Percentiles rank a stretch among this genome's conserved stretches.
These are phyloP conservation scores for Daedalea quercina DNA, from an alignment of 768 basidiomycete genomes.

Conservation along the genomic window DNA sequence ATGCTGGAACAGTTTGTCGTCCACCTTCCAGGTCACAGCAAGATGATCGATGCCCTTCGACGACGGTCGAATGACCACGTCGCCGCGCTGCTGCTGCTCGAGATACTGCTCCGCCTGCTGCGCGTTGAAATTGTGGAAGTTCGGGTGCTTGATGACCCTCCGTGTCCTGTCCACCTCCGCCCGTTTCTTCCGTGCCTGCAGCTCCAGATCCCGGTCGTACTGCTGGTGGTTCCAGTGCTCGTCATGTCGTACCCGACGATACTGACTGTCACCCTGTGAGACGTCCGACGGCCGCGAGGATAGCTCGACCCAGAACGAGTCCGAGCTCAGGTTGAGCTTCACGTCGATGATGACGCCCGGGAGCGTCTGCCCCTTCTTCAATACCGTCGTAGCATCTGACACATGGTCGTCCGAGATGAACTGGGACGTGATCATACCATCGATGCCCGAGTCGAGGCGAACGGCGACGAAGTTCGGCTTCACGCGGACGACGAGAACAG, in stretches of 20 bases:
- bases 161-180: conserved; percentile 74
- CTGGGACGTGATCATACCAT: conserved; percentile 62
- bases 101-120: conserved; percentile 85
- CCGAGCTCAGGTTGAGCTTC: conserved; percentile 52
- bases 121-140: conserved; percentile 94
- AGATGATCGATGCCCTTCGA: conserved; percentile 91
- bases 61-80: conserved; percentile 93
- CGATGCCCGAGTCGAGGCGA: conserved; percentile 90
- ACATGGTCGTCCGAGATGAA: conserved; percentile 49
- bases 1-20: conserved; percentile 92
- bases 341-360: conserved; percentile 73
- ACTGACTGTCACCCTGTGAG: conserved; percentile 51
- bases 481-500: conserved; percentile 59
- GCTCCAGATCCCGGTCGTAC: conserved; percentile 60
- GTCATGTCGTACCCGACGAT: conserved; percentile 54
- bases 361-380: conserved; percentile 76
- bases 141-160: conserved; percentile 93
- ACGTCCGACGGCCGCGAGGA: conserved; percentile 65
- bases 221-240: conserved; percentile 60
- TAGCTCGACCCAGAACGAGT: conserved; percentile 64
- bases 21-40: conserved; percentile 99
- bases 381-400: conserved; percentile 34
- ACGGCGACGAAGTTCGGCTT: conserved; percentile 48
- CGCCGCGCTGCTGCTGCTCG: conserved; percentile 87
- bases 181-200: conserved; percentile 77